Base-by-base conservation (phyloP, 1,139 yeast genomes). In the Taphrina wiesneri region DNA sequence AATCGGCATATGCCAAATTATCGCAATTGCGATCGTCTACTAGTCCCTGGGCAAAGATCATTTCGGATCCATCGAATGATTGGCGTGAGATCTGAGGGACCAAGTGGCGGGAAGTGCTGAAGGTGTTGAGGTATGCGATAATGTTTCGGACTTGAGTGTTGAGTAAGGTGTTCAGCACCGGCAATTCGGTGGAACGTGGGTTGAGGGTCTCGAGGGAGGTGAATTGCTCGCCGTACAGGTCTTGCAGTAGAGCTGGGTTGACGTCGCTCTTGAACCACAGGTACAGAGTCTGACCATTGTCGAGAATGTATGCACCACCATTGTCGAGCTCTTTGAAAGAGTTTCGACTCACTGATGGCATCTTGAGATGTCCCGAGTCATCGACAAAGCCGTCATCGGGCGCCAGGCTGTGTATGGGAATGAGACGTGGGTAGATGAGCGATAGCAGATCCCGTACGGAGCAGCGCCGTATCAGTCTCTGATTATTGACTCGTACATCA, bases 231-330 rank as follows among this genome's bases (percentile, higher is more conserved):
- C 96, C 97, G 73, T 92, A 86, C 67, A 93, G 77, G 75, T 92
- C 98, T 69, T 83, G 79, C 32, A 93, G 74, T 41, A 93, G 78
- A 68, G 85, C 76, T 5, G 87, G 85, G 70, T 88, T 86, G 0
- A 90, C 88, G 54, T 85, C 83, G 17, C 84, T 83, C 74, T 90
- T 90, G 45, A 93, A 78, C 86, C 90, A 89, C 43, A 93, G 79
- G 66, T 80, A 81, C 3, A 87, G 80, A 25, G 79, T 75, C 34
- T 78, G 80, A 15, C 97, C 96, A 72, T 89, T 85, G 78, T 88
- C 92, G 41, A 87, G 76, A 61, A 92, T 74, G 75, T 88, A 90
- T 7, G 89, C 92, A 2, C 97, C 96, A 53, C 92, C 91, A 67
- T 81, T 82, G 69, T 85, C 82, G 19, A 84, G 75, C 2, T 79